A percentile compares a stretch with the other conserved stretches of the same genome.
Conservation (phyloP, 176 grass and related monocot species). For the maize (Zea mays) region Zm-B73-REFERENCE-NAM-5.0 NC_050104.1:157740501-157741000, state of each 20-base stretch:
- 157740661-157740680: slow-evolving; percentile 52
- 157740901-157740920: slow-evolving; percentile 42
- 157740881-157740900: slow-evolving; percentile 44
- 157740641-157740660: slow-evolving; percentile 50
- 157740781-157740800: not conserved
- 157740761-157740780: not conserved
- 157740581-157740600: slow-evolving; percentile 56
- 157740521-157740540: slow-evolving; percentile 31
- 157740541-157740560: slow-evolving; percentile 30
- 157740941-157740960: slow-evolving; percentile 71
- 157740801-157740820: not conserved
- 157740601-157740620: slow-evolving; percentile 65
- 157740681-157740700: slow-evolving; percentile 54
- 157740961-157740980: slow-evolving; percentile 55
- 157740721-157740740: not conserved
- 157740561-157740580: slow-evolving; percentile 76
- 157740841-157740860: slow-evolving; percentile 34
- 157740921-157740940: slow-evolving; percentile 55
- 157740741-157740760: not conserved
- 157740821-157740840: not conserved
- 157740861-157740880: slow-evolving; percentile 56
- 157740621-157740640: slow-evolving; percentile 44
- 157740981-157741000: slow-evolving; percentile 53
- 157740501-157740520: not conserved
- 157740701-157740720: slow-evolving; percentile 45